phyloP scores from a whole-genome alignment of 495 filamentous ascomycete species.

The Ascobolus immersus region DNA sequence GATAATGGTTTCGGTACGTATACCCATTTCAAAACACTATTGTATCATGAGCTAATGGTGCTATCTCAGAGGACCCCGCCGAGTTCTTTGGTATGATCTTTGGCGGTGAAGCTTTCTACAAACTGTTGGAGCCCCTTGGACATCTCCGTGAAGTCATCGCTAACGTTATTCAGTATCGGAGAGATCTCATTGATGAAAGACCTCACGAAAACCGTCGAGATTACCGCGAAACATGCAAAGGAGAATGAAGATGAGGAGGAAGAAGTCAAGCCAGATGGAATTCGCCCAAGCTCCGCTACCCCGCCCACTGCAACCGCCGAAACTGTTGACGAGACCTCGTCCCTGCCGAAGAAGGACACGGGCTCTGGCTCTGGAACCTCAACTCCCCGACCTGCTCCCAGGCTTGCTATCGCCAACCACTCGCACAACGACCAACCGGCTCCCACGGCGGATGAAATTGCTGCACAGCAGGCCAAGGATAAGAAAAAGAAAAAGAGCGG shows the following conservation, averaged over 20 bases:
- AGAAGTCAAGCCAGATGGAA: constrained; percentile 15
- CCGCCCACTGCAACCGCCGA: background rate
- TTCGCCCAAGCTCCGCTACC: background rate
- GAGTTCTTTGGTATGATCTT: constrained; percentile 99
- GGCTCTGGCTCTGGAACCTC: constrained; percentile 29
- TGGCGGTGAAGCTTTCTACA: constrained; percentile 81
- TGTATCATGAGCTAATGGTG: constrained; percentile 10
- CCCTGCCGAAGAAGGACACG: constrained; percentile 13
- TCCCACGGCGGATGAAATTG: constrained; percentile 15
- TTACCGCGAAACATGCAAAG: constrained; percentile 48
- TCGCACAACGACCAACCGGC: background rate
- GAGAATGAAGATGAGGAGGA: constrained; percentile 34
- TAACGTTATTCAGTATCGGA: constrained; percentile 31
- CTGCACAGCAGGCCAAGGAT: too few relatives aligned
- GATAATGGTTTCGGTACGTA: constrained; percentile 55
- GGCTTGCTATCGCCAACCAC: too few relatives aligned
- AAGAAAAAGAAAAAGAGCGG: constrained; percentile 76
- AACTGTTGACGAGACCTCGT: constrained; percentile 1
- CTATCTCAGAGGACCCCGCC: constrained; percentile 50
- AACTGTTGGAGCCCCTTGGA: constrained; percentile 22
- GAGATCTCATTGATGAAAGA: constrained; percentile 87
- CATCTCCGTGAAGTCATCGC: background rate
- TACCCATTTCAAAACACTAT: background rate
- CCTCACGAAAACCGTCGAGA: constrained; percentile 71
- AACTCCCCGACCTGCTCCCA: constrained; percentile 38